phyloP scores from a whole-genome alignment of 768 basidiomycete species.

The Polyporus arcularius region DNA sequence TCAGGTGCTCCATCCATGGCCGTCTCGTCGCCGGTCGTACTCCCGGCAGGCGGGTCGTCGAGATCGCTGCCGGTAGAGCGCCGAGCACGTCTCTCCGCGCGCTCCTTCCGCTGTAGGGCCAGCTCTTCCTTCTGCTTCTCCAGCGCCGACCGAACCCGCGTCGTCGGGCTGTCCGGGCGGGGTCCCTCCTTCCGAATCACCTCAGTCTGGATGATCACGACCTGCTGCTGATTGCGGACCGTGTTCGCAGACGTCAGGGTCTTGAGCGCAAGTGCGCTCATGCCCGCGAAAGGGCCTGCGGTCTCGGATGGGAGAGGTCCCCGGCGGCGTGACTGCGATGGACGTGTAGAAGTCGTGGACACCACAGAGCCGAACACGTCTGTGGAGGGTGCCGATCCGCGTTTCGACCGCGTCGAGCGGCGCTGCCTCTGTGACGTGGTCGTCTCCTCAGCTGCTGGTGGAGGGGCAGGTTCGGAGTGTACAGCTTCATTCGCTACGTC shows the following conservation, averaged over 20 bases:
- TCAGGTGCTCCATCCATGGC: conserved; percentile 27
- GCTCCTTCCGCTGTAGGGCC: conserved; percentile 50
- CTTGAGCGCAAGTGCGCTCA: conserved; percentile 70
- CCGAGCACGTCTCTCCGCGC: conserved; percentile 63
- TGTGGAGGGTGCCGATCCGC: conserved; percentile 34
- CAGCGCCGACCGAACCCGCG: conserved; percentile 66
- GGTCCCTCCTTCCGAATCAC: conserved; percentile 68
- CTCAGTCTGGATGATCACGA: conserved; percentile 65
- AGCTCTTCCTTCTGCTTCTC: conserved; percentile 72
- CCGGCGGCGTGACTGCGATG: conserved; percentile 44
- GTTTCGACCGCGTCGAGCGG: conserved; percentile 55
- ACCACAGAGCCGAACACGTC: conserved; percentile 41
- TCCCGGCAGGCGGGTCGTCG: conserved; percentile 29
- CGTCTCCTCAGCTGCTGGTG: conserved; percentile 7
- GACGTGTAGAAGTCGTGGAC: conserved; percentile 27
- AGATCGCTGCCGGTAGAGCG: conserved; percentile 30
- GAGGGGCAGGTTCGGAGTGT: background rate
- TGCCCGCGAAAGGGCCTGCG: conserved; percentile 53
- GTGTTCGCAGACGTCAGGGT: conserved; percentile 76
- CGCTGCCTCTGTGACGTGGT: conserved; percentile 29
- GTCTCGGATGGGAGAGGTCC: conserved; percentile 33
- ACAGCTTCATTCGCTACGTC: too few relatives aligned
- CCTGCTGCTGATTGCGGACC: conserved; percentile 66
- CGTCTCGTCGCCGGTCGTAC: conserved; percentile 31
- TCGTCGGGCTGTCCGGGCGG: conserved; percentile 78